These are phyloP conservation scores for Echria macrotheca DNA, from an alignment of 495 filamentous ascomycete genomes.

Conservation along the genomic window DNA sequence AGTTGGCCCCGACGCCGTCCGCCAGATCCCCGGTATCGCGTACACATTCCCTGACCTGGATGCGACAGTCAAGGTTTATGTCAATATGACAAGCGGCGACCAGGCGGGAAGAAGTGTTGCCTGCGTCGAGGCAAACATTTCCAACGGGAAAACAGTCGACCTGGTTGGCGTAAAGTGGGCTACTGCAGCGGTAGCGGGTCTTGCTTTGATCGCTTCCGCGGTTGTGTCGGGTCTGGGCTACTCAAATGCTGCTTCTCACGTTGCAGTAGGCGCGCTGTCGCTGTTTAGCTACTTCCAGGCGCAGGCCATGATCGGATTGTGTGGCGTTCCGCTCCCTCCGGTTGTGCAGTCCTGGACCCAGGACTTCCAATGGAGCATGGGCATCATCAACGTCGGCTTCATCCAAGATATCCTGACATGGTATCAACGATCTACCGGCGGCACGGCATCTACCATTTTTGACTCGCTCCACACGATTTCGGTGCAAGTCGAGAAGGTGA, in stretches of 20 bases:
- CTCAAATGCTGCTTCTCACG: slow-evolving; percentile 93
- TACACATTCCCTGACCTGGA: slow-evolving; percentile 92
- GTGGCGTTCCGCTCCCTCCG: slow-evolving; percentile 73
- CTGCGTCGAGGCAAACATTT: slow-evolving; percentile 84
- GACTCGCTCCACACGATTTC: slow-evolving; percentile 70
- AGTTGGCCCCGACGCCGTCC: slow-evolving; percentile 52
- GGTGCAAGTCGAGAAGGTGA: slow-evolving; percentile 81
- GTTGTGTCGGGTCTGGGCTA: slow-evolving; percentile 80
- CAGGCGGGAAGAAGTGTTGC: slow-evolving; percentile 56
- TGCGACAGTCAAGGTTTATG: slow-evolving; percentile 71
- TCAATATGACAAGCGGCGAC: slow-evolving; percentile 57
- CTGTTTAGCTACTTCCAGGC: slow-evolving; percentile 95
- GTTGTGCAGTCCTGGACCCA: slow-evolving; percentile 94
- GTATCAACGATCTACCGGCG: slow-evolving; percentile 94
- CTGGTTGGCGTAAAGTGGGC: slow-evolving; percentile 84
- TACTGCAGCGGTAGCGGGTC: slow-evolving; percentile 84
- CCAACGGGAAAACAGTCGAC: slow-evolving; percentile 91
- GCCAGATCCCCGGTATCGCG: slow-evolving; percentile 72
- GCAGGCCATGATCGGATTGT: slow-evolving; percentile 92
- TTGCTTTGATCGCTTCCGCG: slow-evolving; percentile 78
- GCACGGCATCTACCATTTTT: slow-evolving; percentile 76
- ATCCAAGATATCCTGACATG: slow-evolving; percentile 87
- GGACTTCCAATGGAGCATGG: slow-evolving; percentile 99
- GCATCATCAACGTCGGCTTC: slow-evolving; percentile 83
- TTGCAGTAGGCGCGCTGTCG: slow-evolving; percentile 89